Percentiles rank a stretch among this genome's conserved stretches.
phyloP scores from a whole-genome alignment of 2,329 filamentous ascomycete genomes.

The Cadophora sp. region DNA sequence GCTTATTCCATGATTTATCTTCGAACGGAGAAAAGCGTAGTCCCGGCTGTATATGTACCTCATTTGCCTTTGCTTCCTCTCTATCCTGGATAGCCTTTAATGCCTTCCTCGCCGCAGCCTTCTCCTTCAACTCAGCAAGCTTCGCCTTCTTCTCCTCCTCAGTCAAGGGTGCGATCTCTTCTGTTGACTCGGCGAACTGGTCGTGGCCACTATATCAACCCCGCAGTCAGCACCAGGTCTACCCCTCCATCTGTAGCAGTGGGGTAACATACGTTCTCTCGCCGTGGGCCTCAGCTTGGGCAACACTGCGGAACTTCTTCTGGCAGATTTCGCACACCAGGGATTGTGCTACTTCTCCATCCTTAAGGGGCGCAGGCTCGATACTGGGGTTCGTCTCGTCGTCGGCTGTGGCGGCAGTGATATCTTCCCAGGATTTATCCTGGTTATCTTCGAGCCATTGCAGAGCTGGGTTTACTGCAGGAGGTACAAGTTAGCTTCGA shows the following conservation, averaged over 20 bases:
- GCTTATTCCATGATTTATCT: not conserved
- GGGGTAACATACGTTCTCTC: constrained; percentile 69
- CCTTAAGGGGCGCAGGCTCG: constrained; percentile 70
- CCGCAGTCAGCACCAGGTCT: constrained; percentile 19
- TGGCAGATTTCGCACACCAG: constrained; percentile 94
- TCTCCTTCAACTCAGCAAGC: constrained; percentile 75
- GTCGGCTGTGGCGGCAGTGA: constrained; percentile 58
- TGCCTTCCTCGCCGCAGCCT: constrained; percentile 75
- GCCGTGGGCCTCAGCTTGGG: constrained; percentile 88
- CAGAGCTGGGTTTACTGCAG: constrained; percentile 80
- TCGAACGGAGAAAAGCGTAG: not conserved
- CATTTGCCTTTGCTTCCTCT: constrained; percentile 83
- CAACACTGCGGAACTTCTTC: constrained; percentile 84
- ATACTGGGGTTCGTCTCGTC: constrained; percentile 60
- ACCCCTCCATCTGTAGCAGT: constrained; percentile 11
- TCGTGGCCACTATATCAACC: constrained; percentile 70
- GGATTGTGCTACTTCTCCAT: constrained; percentile 76
- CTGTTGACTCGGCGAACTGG: constrained; percentile 91
- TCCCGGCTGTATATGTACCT: constrained; percentile 58
- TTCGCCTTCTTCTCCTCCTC: constrained; percentile 89
- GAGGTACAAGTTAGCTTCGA: constrained; percentile 27
- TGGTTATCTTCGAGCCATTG: constrained; percentile 95
- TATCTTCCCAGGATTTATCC: constrained; percentile 84
- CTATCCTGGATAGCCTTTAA: constrained; percentile 75
- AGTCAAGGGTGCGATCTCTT: constrained; percentile 88